A percentile compares a stretch with the other conserved stretches of the same genome.
Evolutionary conservation across 73 alveolate genomes (phyloP).

Genomic region (Tetrahymena malaccensis): DNA sequence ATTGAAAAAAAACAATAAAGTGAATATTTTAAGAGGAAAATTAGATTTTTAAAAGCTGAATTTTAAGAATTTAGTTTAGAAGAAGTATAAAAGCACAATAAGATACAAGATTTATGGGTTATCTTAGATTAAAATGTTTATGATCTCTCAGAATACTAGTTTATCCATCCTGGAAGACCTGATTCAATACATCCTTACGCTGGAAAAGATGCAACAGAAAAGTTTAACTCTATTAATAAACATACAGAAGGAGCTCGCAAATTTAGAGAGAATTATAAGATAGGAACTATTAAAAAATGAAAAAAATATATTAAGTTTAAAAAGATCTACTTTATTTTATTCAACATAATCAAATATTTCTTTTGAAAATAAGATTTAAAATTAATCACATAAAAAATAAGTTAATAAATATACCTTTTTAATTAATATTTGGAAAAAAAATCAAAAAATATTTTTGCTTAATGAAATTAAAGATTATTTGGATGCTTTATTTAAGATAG

Average conservation of each 20-base stretch:
- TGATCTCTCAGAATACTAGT: neutral
- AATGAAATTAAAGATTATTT: too few relatives aligned
- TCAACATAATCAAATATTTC: too few relatives aligned
- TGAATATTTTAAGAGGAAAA: neutral
- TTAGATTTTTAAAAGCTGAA: neutral
- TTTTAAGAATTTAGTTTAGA: neutral
- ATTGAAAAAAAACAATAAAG: neutral
- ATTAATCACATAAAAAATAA: too few relatives aligned
- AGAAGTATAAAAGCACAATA: neutral
- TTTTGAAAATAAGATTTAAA: too few relatives aligned
- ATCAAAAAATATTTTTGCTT: too few relatives aligned
- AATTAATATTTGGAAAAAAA: too few relatives aligned
- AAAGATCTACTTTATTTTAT: too few relatives aligned
- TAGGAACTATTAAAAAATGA: neutral
- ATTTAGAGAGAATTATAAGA: neutral
- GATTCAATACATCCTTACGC: neutral
- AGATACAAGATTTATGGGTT: neutral
- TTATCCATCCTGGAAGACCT: neutral
- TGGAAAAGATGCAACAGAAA: neutral
- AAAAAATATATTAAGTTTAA: too few relatives aligned
- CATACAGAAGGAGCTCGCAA: neutral
- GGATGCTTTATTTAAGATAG: too few relatives aligned
- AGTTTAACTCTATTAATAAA: neutral
- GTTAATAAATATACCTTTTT: too few relatives aligned
- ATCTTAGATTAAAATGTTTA: neutral